phyloP scores from a whole-genome alignment of 164 flowering plant genomes.

The Tetracentron sinense region DNA sequence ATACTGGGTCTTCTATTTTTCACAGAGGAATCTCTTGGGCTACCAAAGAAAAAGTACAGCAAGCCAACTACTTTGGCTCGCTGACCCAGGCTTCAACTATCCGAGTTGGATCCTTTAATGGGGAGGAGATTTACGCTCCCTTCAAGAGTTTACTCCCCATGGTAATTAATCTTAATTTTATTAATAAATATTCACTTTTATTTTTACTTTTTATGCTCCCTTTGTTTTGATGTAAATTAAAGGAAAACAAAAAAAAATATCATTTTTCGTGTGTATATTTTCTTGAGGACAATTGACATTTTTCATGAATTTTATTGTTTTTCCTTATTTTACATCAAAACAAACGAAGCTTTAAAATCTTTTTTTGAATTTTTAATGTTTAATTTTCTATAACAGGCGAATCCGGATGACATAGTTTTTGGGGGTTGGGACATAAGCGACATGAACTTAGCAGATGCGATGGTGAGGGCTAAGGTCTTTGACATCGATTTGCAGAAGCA shows the following conservation, averaged over 20 bases:
- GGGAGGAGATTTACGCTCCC: slow-evolving; percentile 98
- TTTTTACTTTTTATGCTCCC: background rate
- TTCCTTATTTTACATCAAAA: no score
- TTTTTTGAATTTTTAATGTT: no score
- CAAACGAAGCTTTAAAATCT: no score
- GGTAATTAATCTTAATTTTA: slow-evolving; percentile 37
- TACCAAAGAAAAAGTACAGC: slow-evolving; percentile 92
- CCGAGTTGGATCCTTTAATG: slow-evolving; percentile 90
- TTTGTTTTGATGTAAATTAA: no score
- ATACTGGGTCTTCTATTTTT: background rate
- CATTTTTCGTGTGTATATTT: no score
- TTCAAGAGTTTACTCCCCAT: slow-evolving; percentile 98
- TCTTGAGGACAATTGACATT: no score
- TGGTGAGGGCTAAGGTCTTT: slow-evolving; percentile 90
- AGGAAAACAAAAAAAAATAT: no score
- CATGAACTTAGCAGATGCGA: slow-evolving; percentile 93
- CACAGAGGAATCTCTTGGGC: slow-evolving; percentile 89
- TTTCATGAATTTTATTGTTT: no score
- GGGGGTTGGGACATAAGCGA: slow-evolving; percentile 99
- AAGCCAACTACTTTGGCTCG: slow-evolving; percentile 95
- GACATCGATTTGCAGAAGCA: slow-evolving; percentile 96
- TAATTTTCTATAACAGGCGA: slow-evolving; percentile 50
- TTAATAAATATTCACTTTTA: background rate
- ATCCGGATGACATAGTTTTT: slow-evolving; percentile 90
- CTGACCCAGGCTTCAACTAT: slow-evolving; percentile 91